Percentiles rank a stretch among this genome's conserved stretches.
These are phyloP conservation scores for Sugiyamaella xylanicola DNA, from an alignment of 1,139 yeast species.

Conservation along the genomic window DNA sequence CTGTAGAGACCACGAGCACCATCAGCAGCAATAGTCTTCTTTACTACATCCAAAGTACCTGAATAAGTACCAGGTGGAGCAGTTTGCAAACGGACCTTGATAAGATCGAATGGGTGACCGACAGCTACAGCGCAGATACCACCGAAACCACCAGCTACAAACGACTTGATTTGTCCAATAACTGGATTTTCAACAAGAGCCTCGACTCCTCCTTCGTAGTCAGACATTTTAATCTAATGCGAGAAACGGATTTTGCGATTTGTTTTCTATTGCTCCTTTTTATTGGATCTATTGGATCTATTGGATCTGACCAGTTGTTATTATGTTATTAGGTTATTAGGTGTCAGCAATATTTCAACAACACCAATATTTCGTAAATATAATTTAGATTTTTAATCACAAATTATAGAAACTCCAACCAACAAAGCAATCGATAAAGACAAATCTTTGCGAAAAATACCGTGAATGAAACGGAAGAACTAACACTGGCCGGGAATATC, in stretches of 20 bases:
- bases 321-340: neutral
- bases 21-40: conserved; percentile 66
- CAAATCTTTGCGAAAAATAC: no score
- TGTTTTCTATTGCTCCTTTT: no score
- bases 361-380: no score
- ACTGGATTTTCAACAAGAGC: conserved; percentile 32
- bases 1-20: conserved; percentile 81
- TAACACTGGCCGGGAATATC: neutral
- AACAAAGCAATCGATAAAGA: no score
- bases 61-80: conserved; percentile 57
- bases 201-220: conserved; percentile 24
- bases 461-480: neutral
- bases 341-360: no score
- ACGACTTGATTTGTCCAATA: conserved; percentile 63
- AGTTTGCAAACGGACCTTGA: conserved; percentile 85
- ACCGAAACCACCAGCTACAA: conserved; percentile 88
- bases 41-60: conserved; percentile 66
- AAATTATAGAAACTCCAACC: no score
- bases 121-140: conserved; percentile 85
- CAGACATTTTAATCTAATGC: conserved; percentile 18
- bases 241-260: neutral
- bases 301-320: neutral
- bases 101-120: conserved; percentile 94
- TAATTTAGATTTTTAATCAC: no score
- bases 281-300: no score